Conservation (phyloP, 306 rosid genomes). For the Astragalus glycyphyllos region DNA sequence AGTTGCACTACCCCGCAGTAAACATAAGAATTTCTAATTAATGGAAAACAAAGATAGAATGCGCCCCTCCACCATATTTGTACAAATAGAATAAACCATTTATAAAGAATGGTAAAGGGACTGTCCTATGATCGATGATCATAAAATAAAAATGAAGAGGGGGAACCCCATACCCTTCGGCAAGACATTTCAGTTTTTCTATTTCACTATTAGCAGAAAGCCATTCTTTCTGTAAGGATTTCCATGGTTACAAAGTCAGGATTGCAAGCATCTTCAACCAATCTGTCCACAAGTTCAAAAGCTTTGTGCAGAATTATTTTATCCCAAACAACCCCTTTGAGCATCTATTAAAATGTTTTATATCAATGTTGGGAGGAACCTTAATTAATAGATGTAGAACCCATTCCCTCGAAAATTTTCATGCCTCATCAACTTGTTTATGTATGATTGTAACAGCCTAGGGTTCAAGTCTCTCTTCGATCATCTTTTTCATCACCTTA, state of each 20-base stretch:
- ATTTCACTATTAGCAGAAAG: slow-evolving; percentile 58
- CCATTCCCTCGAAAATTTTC: slow-evolving; percentile 62
- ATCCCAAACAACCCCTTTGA: slow-evolving; percentile 57
- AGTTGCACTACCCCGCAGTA: too few relatives aligned
- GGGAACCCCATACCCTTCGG: slow-evolving; percentile 48
- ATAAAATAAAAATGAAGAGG: too few relatives aligned
- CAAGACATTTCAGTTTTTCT: slow-evolving; percentile 51
- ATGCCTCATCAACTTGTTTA: slow-evolving; percentile 54
- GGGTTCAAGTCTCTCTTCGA: slow-evolving; percentile 55
- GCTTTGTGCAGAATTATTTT: slow-evolving; percentile 59
- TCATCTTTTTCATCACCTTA: too few relatives aligned
- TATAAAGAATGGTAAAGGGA: too few relatives aligned
- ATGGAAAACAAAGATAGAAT: too few relatives aligned
- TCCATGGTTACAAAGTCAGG: slow-evolving; percentile 75
- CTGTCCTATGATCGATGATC: too few relatives aligned
- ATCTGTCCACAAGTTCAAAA: slow-evolving; percentile 60
- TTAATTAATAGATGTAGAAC: slow-evolving; percentile 46
- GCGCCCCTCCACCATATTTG: too few relatives aligned
- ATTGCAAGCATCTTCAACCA: slow-evolving; percentile 64
- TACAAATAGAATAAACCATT: too few relatives aligned
- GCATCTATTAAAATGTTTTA: slow-evolving; percentile 66
- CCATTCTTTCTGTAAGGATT: slow-evolving; percentile 74
- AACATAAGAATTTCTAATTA: too few relatives aligned
- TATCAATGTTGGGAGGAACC: slow-evolving; percentile 67
- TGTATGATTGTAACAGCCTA: slow-evolving; percentile 51